phyloP scores from a whole-genome alignment of 257 asterid species.

The Fraxinus anomala region DNA sequence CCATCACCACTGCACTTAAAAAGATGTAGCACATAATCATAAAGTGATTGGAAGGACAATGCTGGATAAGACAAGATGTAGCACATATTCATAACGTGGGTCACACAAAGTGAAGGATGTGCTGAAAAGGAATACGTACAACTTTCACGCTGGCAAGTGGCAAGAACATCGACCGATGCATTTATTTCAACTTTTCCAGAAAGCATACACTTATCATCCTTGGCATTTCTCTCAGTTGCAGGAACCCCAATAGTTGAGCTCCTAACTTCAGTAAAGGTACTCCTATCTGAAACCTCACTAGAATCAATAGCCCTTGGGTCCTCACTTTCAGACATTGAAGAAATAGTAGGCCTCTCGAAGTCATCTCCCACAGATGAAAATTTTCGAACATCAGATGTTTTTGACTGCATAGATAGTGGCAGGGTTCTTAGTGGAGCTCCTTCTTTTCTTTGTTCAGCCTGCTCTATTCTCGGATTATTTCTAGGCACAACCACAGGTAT shows the following conservation, averaged over 20 bases:
- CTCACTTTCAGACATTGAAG: slow-evolving; percentile 55
- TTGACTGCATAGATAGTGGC: slow-evolving; percentile 63
- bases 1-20: not conserved
- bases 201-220: slow-evolving; percentile 50
- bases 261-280: slow-evolving; percentile 45
- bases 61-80: slow-evolving; percentile 16
- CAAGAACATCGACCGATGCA: slow-evolving; percentile 40
- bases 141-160: slow-evolving; percentile 55
- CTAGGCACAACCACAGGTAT: slow-evolving; percentile 84
- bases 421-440: slow-evolving; percentile 64
- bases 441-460: slow-evolving; percentile 77
- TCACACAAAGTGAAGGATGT: slow-evolving; percentile 22
- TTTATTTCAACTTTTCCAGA: slow-evolving; percentile 51
- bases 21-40: slow-evolving; percentile 3
- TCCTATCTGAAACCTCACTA: slow-evolving; percentile 47
- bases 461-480: slow-evolving; percentile 67
- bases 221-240: slow-evolving; percentile 45
- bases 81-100: slow-evolving; percentile 12
- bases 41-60: slow-evolving; percentile 15
- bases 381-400: slow-evolving; percentile 61
- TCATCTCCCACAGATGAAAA: slow-evolving; percentile 59
- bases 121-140: slow-evolving; percentile 46
- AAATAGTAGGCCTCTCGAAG: slow-evolving; percentile 46
- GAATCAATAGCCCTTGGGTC: slow-evolving; percentile 47
- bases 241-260: slow-evolving; percentile 43